A percentile compares a stretch with the other conserved stretches of the same genome.
phyloP scores from a whole-genome alignment of 2,329 filamentous ascomycete genomes.

The Hypoxylon sp. region DNA sequence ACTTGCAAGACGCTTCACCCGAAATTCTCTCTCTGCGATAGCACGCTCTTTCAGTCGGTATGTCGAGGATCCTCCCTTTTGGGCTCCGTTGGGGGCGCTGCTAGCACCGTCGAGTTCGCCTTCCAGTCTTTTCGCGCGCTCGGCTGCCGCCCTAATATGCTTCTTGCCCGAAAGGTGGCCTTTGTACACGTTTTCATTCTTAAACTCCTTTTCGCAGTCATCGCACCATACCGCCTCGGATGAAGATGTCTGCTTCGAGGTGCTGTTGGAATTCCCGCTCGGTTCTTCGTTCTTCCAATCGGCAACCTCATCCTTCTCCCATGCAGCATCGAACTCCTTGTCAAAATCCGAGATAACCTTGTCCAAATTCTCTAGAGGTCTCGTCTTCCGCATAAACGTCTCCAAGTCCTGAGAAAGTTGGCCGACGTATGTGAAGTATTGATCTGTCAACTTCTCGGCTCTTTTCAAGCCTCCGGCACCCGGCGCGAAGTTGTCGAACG shows the following conservation, averaged over 20 bases:
- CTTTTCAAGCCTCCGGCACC: conserved; percentile 80
- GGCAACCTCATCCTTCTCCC: conserved; percentile 81
- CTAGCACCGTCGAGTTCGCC: conserved; percentile 49
- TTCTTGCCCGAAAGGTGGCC: conserved; percentile 91
- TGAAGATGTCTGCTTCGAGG: conserved; percentile 52
- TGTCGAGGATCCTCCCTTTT: conserved; percentile 53
- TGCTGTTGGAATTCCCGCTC: conserved; percentile 53
- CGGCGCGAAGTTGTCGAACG: conserved; percentile 86
- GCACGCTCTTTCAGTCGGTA: conserved; percentile 84
- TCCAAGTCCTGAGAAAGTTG: conserved; percentile 86
- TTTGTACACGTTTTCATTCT: conserved; percentile 94
- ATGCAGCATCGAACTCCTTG: conserved; percentile 83
- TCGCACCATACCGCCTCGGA: conserved; percentile 85
- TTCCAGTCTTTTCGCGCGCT: conserved; percentile 63
- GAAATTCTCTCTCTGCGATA: conserved; percentile 88
- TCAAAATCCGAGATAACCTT: conserved; percentile 82
- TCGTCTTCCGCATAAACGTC: conserved; percentile 84
- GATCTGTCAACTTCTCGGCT: conserved; percentile 87
- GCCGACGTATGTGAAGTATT: conserved; percentile 90
- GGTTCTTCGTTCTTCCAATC: conserved; percentile 77
- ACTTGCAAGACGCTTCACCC: conserved; percentile 81
- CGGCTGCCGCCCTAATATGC: conserved; percentile 85
- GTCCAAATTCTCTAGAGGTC: conserved; percentile 87
- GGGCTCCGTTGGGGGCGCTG: conserved; percentile 44
- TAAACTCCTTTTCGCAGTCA: conserved; percentile 94